These are phyloP conservation scores for Mortierella sp. DNA, from an alignment of 371 early-diverging fungal genomes.

Conservation along the genomic window DNA sequence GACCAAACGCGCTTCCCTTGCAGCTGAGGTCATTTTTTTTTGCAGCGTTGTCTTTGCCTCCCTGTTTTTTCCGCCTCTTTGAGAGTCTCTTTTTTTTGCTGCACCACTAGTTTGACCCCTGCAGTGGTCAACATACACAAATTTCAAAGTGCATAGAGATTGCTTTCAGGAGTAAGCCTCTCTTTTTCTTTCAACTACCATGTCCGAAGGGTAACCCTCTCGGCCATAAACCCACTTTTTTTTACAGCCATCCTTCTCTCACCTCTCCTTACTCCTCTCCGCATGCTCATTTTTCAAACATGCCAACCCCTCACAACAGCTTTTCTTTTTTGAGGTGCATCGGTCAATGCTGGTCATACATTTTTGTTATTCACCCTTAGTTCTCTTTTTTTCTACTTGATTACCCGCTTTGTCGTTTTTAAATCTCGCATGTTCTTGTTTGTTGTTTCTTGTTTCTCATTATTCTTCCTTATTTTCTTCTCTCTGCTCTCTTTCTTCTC, in stretches of 20 bases:
- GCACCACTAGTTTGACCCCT: neutral
- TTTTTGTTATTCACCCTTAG: neutral
- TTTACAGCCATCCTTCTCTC: neutral
- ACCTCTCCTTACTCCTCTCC: neutral
- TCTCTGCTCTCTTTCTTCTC: neutral
- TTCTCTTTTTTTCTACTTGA: neutral
- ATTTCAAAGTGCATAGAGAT: neutral
- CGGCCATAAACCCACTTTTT: neutral
- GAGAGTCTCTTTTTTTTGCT: too few relatives aligned
- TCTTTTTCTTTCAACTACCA: neutral
- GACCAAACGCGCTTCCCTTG: too few relatives aligned
- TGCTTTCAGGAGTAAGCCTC: neutral
- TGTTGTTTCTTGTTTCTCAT: neutral
- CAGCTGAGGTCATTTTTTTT: too few relatives aligned
- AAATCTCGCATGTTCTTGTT: neutral
- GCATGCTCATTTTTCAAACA: neutral
- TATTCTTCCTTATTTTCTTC: neutral
- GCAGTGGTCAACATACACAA: neutral
- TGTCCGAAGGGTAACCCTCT: neutral
- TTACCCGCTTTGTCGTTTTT: neutral
- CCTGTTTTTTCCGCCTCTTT: neutral
- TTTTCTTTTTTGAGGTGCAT: neutral
- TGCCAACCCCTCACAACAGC: neutral
- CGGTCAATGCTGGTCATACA: neutral
- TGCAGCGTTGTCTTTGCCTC: neutral